Base-by-base conservation (phyloP, 352 stramenopile species). In the Pythium rishiriense region DNA sequence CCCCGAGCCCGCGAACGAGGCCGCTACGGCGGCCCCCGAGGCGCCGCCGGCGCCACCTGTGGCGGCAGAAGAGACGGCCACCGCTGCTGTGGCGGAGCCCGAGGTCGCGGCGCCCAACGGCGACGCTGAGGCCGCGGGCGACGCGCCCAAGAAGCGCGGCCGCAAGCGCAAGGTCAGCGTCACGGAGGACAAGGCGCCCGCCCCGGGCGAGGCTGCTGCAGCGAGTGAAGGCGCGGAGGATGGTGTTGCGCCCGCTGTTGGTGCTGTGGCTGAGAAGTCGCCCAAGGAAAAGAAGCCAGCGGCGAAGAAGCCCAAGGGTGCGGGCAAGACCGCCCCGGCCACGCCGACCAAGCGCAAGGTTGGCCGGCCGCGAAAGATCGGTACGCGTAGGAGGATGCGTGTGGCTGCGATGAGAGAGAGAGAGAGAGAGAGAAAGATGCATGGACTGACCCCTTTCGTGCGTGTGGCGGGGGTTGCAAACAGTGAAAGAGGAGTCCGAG, bases 361-460 rank as follows among this genome's bases (percentile, higher is more conserved):
- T 49, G 77, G 65, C 0, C 75, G 75, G n/a, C 83, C 73, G 65
- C 76, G 83, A 63, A 87, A 85, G 59, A 58, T 48, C 15, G 61
- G 68, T 77, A n/a, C 28, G 56, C 10, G 29, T 45, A 3, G 3
- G 43, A 10, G n/a, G 33, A 17, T 25, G 43, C 0, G 50, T 26
- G 50, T 25, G 8, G 12, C 14, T 12, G 4, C 14, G 11, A 14
- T 14, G 1, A 24, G 31, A 15, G 37, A 21, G 11, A 17, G 43
- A 9, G 14, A n/a, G 37, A 43, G 19, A 7, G 9, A 19, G 17
- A 43, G 37, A 35, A 10, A 10, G 10, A 35, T 35, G 31, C 5
- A 10, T 5, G 10, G 31, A 5, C 31, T 35, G 31, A 35, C 10
- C 10, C 19, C 1, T 60, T 31, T 12, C 19, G 8, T 61, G 12